A percentile compares a stretch with the other conserved stretches of the same genome.
These are phyloP conservation scores for Picea glauca DNA, from an alignment of 75 land plant genomes.

Conservation along the genomic window DNA sequence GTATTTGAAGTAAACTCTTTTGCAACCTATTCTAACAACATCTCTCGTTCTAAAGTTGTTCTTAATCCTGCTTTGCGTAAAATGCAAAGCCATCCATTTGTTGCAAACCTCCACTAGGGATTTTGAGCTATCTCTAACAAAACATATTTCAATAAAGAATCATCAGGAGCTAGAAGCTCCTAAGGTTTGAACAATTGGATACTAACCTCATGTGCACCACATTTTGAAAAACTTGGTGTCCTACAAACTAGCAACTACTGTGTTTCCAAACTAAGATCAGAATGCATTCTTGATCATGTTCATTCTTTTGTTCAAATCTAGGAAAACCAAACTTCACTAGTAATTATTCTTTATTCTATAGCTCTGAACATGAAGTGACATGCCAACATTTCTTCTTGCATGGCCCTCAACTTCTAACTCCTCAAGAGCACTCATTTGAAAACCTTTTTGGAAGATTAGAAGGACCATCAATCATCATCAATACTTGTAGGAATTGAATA, in stretches of 20 bases:
- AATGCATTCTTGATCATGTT: no score
- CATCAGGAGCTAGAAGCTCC: conserved; percentile 76
- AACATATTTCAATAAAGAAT: conserved; percentile 51
- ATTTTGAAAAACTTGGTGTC: no score
- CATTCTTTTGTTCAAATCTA: no score
- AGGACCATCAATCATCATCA: neutral
- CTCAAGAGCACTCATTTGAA: conserved; percentile 12
- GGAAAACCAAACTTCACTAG: no score
- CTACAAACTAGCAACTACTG: no score
- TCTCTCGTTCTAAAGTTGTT: no score
- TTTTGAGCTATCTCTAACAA: conserved; percentile 48
- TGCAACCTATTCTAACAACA: conserved; percentile 58
- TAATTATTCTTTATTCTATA: no score
- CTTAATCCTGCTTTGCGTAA: conserved; percentile 73
- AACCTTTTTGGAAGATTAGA: neutral
- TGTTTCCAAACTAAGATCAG: no score
- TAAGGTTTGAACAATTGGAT: conserved; percentile 38
- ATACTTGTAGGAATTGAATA: neutral
- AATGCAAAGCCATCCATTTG: conserved; percentile 74
- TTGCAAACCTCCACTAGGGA: conserved; percentile 80
- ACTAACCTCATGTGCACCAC: conserved; percentile 25
- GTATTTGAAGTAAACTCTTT: conserved; percentile 21
- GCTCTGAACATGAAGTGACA: neutral
- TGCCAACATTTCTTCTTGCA: neutral
- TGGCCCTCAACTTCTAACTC: conserved; percentile 6